Percentiles rank a stretch among this genome's conserved stretches.
Conservation (phyloP, 2,329 filamentous ascomycete species). For the Aspergillus fructus region DNA sequence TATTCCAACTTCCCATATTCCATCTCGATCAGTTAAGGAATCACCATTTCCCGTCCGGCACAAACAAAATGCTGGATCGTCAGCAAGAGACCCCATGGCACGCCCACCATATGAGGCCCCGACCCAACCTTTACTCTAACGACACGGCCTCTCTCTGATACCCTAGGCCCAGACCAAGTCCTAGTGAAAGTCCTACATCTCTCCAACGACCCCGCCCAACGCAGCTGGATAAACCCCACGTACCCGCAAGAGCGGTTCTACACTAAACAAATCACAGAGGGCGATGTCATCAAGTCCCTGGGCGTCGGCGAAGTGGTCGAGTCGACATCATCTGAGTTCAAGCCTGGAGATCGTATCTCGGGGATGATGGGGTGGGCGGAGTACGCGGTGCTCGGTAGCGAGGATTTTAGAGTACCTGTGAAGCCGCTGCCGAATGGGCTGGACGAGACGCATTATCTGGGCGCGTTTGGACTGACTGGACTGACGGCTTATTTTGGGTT, state of each 20-base stretch:
- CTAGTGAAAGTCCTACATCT: constrained; percentile 21
- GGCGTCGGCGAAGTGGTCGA: background rate
- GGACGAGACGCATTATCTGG: constrained; percentile 30
- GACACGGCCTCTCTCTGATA: background rate
- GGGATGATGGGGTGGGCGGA: background rate
- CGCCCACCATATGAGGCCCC: background rate
- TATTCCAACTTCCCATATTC: background rate
- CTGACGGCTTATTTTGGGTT: constrained; percentile 40
- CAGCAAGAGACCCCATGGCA: background rate
- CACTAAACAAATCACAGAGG: constrained; percentile 43
- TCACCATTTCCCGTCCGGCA: background rate
- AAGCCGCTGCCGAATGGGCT: constrained; percentile 29
- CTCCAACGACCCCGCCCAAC: constrained; percentile 56
- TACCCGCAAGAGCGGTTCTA: constrained; percentile 45
- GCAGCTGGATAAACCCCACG: constrained; percentile 48
- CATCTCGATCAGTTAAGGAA: background rate
- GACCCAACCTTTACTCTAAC: background rate
- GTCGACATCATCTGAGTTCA: background rate
- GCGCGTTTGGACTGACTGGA: constrained; percentile 2
- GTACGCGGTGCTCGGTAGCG: background rate
- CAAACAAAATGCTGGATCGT: background rate
- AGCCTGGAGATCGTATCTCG: background rate
- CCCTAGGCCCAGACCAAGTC: background rate
- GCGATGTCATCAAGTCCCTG: constrained; percentile 12
- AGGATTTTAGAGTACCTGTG: background rate